Percentiles rank a stretch among this genome's conserved stretches.
These are phyloP conservation scores for Leccinum broughii DNA, from an alignment of 768 basidiomycete species.

Conservation along the genomic window DNA sequence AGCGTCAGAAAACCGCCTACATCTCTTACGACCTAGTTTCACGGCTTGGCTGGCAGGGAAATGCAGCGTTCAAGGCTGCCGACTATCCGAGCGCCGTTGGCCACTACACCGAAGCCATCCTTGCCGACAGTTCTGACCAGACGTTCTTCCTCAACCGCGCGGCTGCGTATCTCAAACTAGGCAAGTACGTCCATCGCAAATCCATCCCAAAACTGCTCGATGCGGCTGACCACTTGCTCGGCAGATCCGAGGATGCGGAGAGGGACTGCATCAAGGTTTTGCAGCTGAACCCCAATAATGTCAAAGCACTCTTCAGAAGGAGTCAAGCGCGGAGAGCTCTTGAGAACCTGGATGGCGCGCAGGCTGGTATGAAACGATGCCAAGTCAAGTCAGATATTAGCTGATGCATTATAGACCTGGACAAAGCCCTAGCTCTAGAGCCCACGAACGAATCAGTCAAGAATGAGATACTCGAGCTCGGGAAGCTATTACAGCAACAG, in stretches of 20 bases:
- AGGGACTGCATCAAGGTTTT: constrained; percentile 75
- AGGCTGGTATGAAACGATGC: constrained; percentile 45
- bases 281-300: constrained; percentile 53
- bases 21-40: neutral
- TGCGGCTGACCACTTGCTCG: constrained; percentile 4
- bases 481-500: constrained; percentile 34
- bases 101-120: constrained; percentile 80
- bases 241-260: constrained; percentile 76
- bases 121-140: constrained; percentile 68
- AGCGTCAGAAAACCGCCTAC: neutral
- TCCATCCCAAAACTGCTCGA: neutral
- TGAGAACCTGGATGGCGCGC: constrained; percentile 56
- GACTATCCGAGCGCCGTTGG: constrained; percentile 81
- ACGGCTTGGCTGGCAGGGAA: constrained; percentile 58
- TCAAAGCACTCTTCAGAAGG: constrained; percentile 80
- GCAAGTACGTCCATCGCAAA: constrained; percentile 68
- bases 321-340: constrained; percentile 68
- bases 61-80: constrained; percentile 78
- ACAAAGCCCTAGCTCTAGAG: constrained; percentile 57
- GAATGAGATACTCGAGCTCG: constrained; percentile 59
- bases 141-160: constrained; percentile 87
- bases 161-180: constrained; percentile 90
- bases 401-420: constrained; percentile 52
- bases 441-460: constrained; percentile 62
- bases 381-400: neutral